Conservation (phyloP, 257 asterid genomes). For the Przewalskia tangutica region DNA sequence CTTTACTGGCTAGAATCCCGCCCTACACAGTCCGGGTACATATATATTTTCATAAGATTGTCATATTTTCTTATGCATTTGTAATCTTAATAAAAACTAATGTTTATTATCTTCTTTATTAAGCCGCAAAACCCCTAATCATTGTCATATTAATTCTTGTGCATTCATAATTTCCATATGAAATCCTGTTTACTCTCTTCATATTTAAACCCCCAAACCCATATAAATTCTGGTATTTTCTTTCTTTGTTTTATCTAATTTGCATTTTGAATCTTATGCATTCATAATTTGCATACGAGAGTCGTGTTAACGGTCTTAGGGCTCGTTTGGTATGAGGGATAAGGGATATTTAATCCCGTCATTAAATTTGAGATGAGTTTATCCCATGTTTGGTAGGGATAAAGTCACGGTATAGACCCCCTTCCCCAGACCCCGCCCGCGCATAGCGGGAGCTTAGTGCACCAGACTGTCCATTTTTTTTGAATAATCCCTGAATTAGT, state of each 20-base stretch:
- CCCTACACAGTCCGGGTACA: slow-evolving; percentile 78
- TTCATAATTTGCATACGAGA: not conserved
- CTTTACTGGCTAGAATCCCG: slow-evolving; percentile 82
- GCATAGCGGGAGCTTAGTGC: too few species aligned
- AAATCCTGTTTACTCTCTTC: not conserved
- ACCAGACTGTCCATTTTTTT: too few species aligned
- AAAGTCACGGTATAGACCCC: too few species aligned
- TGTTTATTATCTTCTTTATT: too few species aligned
- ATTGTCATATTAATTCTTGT: not conserved
- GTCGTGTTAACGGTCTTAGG: not conserved
- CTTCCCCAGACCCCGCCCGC: too few species aligned
- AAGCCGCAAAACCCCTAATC: not conserved
- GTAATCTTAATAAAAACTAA: too few species aligned
- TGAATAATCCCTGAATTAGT: too few species aligned
- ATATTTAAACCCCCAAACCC: not conserved
- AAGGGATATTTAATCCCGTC: too few species aligned
- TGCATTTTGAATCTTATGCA: not conserved
- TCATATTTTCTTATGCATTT: too few species aligned
- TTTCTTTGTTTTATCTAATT: not conserved
- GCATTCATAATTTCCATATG: not conserved
- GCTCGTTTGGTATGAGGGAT: too few species aligned
- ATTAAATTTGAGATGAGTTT: too few species aligned
- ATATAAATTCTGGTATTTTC: not conserved
- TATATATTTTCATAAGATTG: not conserved
- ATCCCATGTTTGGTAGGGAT: too few species aligned